Evolutionary conservation across 345 rosid genomes (phyloP).

Genomic region (Syzygium jambos): DNA sequence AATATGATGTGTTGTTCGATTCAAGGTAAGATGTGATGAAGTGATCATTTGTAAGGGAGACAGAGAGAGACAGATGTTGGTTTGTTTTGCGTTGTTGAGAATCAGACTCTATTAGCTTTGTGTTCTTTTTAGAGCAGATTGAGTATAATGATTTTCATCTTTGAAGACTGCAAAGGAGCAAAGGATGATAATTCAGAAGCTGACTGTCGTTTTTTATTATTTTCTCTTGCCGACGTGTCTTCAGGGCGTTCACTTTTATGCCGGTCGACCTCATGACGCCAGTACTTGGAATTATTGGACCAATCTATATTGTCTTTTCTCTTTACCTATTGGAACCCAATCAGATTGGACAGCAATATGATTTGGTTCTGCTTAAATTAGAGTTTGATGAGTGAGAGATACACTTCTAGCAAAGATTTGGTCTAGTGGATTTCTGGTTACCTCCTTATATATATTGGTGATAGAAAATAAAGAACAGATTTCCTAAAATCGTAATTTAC

Average conservation of each 20-base stretch:
- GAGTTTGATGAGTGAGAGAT: too few relatives aligned
- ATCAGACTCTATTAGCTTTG: background rate
- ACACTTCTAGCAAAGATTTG: too few relatives aligned
- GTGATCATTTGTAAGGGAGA: background rate
- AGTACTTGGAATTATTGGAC: background rate
- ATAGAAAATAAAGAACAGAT: too few relatives aligned
- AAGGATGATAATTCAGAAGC: background rate
- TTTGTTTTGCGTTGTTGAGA: background rate
- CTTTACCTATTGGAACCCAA: accelerated
- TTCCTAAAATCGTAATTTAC: too few relatives aligned
- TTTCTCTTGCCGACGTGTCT: background rate
- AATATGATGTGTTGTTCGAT: background rate
- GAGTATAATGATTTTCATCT: background rate
- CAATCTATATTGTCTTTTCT: accelerated
- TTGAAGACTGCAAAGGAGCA: background rate
- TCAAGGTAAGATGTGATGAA: background rate
- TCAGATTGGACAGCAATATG: accelerated
- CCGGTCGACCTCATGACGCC: background rate
- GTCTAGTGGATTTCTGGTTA: background rate
- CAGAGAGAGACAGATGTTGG: background rate
- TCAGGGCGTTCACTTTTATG: background rate
- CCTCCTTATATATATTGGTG: too few relatives aligned
- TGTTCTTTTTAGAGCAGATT: background rate
- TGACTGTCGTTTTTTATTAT: background rate
- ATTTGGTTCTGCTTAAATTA: background rate